Conservation (phyloP, 139 green algal species). For the Chlorella sp. region DNA sequence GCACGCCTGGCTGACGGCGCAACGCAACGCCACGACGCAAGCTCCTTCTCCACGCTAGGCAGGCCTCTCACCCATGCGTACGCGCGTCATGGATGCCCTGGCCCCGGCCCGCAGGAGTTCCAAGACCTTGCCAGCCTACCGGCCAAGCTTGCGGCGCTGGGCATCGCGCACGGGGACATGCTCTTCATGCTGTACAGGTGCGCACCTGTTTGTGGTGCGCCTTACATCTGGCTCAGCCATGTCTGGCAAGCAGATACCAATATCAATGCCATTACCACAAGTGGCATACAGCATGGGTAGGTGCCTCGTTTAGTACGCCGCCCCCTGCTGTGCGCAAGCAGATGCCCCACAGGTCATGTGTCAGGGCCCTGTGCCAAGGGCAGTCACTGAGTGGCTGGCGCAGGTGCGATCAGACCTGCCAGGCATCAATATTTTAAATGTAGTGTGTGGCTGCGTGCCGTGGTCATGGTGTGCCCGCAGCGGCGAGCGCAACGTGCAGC, state of each 20-base stretch:
- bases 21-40: too few relatives aligned
- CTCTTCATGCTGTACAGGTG: constrained; percentile 68
- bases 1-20: too few relatives aligned
- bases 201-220: neutral
- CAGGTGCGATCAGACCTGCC: too few relatives aligned
- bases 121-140: constrained; percentile 27
- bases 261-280: neutral
- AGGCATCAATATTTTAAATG: too few relatives aligned
- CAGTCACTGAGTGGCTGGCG: too few relatives aligned
- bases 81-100: too few relatives aligned
- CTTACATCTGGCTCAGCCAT: neutral
- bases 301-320: neutral
- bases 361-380: neutral
- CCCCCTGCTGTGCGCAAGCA: neutral
- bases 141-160: constrained; percentile 21
- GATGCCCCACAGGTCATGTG: neutral
- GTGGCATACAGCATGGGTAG: too few relatives aligned
- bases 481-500: neutral
- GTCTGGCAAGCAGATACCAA: too few relatives aligned
- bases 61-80: too few relatives aligned
- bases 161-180: constrained; percentile 62
- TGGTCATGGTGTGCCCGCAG: neutral
- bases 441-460: too few relatives aligned
- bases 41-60: too few relatives aligned
- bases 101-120: constrained; percentile 30